A percentile compares a stretch with the other conserved stretches of the same genome.
Conservation (phyloP, 768 basidiomycete species). For the Pleurotus tuoliensis region DNA sequence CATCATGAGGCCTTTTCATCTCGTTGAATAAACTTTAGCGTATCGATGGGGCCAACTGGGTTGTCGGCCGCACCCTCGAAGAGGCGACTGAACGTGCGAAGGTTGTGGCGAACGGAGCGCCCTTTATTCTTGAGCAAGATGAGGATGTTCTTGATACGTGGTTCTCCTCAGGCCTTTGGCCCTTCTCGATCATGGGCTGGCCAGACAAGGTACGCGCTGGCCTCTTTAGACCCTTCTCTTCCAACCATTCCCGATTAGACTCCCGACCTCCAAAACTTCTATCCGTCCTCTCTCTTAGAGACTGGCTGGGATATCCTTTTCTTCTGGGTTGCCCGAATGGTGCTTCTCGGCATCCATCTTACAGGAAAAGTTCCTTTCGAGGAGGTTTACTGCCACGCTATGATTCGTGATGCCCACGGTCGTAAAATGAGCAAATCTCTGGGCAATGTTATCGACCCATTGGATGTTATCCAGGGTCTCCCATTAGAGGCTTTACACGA, state of each 20-base stretch:
- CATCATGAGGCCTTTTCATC: too few species aligned
- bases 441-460: constrained; percentile 96
- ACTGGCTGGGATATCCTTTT: constrained; percentile 99
- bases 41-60: constrained; percentile 81
- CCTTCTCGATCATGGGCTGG: constrained; percentile 97
- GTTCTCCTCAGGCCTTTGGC: constrained; percentile 98
- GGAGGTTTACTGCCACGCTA: constrained; percentile 96
- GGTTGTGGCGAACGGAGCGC: constrained; percentile 57
- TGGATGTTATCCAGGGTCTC: constrained; percentile 89
- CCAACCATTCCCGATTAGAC: constrained; percentile 45
- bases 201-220: constrained; percentile 66
- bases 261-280: constrained; percentile 72
- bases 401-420: constrained; percentile 98
- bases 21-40: constrained; percentile 27
- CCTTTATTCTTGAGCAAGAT: constrained; percentile 84
- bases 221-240: not conserved
- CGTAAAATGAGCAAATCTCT: constrained; percentile 99
- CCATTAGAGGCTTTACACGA: constrained; percentile 75
- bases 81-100: constrained; percentile 78
- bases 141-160: constrained; percentile 98
- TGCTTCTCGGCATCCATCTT: constrained; percentile 82
- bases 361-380: constrained; percentile 91
- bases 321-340: constrained; percentile 99
- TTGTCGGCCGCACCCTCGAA: constrained; percentile 75
- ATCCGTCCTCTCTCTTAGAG: constrained; percentile 87